Evolutionary conservation across 2,329 filamentous ascomycete species (phyloP).

Genomic region (Biscogniauxia mediterranea): DNA sequence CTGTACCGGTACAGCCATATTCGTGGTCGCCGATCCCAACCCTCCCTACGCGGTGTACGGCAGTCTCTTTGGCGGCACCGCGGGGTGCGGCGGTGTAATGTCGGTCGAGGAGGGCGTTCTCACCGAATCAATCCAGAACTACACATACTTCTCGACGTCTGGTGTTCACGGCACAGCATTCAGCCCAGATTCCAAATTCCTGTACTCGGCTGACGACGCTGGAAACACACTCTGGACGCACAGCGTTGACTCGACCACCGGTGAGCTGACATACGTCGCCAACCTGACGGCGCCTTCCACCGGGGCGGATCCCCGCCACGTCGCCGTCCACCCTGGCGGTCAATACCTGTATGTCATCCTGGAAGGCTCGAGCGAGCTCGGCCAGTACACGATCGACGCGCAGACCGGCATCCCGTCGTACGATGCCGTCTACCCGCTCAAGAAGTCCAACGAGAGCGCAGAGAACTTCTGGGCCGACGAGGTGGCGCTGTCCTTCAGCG

Average conservation of each 20-base stretch:
- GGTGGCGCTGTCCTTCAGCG: slow-evolving; percentile 29
- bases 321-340: slow-evolving; percentile 26
- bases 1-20: slow-evolving; percentile 24
- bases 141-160: slow-evolving; percentile 41
- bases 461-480: slow-evolving; percentile 31
- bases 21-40: slow-evolving; percentile 18
- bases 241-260: slow-evolving; percentile 15
- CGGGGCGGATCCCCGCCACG: slow-evolving; percentile 25
- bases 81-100: slow-evolving; percentile 33
- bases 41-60: slow-evolving; percentile 29
- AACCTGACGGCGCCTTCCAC: slow-evolving; percentile 13
- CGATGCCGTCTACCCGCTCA: slow-evolving; percentile 11
- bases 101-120: slow-evolving; percentile 41
- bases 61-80: slow-evolving; percentile 20
- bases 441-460: slow-evolving; percentile 16
- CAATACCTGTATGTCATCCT: slow-evolving; percentile 25
- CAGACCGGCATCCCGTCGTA: background rate
- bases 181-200: slow-evolving; percentile 40
- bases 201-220: slow-evolving; percentile 48
- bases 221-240: slow-evolving; percentile 42
- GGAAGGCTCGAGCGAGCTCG: slow-evolving; percentile 24
- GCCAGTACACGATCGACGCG: slow-evolving; percentile 17
- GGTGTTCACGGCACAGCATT: slow-evolving; percentile 48
- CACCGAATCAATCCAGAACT: slow-evolving; percentile 42
- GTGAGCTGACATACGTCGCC: slow-evolving; percentile 12